Conservation (phyloP, 2,329 filamentous ascomycete species). For the Colletotrichum falcatum region DNA sequence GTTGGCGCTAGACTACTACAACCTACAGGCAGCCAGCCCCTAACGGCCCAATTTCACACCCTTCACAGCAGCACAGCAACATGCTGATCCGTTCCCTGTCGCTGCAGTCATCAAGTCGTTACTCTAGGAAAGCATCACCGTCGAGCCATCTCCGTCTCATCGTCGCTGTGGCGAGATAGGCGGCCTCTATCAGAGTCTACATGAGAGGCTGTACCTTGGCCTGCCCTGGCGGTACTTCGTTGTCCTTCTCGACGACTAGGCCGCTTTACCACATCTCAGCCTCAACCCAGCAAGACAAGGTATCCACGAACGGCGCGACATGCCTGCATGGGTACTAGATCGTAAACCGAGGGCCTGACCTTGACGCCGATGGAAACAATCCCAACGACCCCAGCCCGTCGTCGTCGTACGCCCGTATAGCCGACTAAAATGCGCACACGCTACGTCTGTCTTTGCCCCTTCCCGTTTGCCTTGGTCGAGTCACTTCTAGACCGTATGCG, state of each 20-base stretch:
- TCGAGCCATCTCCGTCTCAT: not conserved
- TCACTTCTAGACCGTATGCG: not conserved
- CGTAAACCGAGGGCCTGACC: not conserved
- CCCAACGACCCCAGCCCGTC: not conserved
- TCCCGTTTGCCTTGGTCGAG: not conserved
- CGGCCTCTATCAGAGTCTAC: no score
- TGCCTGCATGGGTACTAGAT: not conserved
- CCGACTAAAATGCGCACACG: not conserved
- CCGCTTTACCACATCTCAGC: not conserved
- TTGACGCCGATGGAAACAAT: not conserved
- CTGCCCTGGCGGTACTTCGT: not conserved
- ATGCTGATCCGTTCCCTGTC: not conserved
- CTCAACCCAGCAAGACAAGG: slow-evolving; percentile 3
- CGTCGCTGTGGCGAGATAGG: not conserved
- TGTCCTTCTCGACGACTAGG: slow-evolving; percentile 7
- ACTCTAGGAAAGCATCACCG: not conserved
- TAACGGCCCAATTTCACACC: not conserved
- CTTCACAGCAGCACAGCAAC: not conserved
- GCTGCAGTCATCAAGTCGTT: not conserved
- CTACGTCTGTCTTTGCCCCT: not conserved
- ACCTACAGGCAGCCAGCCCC: no score
- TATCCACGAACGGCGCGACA: not conserved
- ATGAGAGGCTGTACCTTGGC: not conserved
- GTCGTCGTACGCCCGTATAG: not conserved
- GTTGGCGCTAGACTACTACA: not conserved